Conservation (phyloP, 2,329 filamentous ascomycete genomes). For the Ambrosiella cleistominuta region DNA sequence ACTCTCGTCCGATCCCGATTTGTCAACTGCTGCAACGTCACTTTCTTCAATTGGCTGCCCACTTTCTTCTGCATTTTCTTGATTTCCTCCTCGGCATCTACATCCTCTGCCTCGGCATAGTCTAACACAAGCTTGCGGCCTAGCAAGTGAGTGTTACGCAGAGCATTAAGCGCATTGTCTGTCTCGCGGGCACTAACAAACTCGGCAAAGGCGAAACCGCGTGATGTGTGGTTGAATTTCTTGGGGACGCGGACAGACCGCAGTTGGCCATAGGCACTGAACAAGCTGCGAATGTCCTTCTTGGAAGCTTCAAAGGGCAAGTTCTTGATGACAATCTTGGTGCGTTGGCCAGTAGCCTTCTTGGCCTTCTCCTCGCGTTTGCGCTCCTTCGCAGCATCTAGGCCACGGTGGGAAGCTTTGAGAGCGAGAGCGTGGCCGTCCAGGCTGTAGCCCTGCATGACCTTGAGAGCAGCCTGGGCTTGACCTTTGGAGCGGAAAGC, state of each 20-base stretch:
- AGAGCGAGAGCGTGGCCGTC: conserved; percentile 74
- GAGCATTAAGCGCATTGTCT: conserved; percentile 71
- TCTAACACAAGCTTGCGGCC: conserved; percentile 80
- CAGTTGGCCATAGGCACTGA: conserved; percentile 80
- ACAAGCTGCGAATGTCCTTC: conserved; percentile 73
- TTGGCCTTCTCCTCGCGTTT: conserved; percentile 68
- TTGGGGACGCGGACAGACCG: conserved; percentile 85
- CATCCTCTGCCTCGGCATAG: conserved; percentile 72
- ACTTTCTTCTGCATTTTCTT: conserved; percentile 95
- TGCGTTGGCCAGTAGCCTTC: conserved; percentile 57
- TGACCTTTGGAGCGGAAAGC: conserved; percentile 67
- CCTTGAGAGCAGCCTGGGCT: conserved; percentile 59
- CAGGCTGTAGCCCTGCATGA: conserved; percentile 81
- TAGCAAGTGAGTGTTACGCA: conserved; percentile 83
- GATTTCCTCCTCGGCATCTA: conserved; percentile 91
- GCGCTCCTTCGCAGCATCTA: conserved; percentile 75
- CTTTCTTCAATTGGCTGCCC: conserved; percentile 74
- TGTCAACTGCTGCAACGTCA: conserved; percentile 75
- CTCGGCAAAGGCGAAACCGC: conserved; percentile 93
- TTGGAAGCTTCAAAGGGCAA: conserved; percentile 89
- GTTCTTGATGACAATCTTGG: conserved; percentile 97
- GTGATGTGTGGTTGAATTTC: conserved; percentile 75
- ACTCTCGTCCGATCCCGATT: conserved; percentile 74
- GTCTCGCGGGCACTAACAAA: conserved; percentile 87
- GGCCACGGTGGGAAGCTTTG: conserved; percentile 69